Evolutionary conservation across 148 eudicot species (phyloP).

Genomic region (Simmondsia chinensis): DNA sequence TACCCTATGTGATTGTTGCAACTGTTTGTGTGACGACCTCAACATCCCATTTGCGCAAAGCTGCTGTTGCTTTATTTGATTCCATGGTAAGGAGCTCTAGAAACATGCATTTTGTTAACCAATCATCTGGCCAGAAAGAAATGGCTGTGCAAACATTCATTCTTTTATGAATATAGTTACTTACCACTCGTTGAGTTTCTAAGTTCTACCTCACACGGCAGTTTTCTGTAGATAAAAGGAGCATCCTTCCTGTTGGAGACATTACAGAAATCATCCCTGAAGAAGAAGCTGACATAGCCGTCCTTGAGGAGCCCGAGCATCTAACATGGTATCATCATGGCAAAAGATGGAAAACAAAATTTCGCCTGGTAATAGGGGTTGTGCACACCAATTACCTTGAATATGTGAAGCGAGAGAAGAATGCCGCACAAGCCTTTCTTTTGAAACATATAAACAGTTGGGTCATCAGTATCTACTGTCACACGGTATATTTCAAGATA

Average conservation of each 20-base stretch:
- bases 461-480: constrained; percentile 86
- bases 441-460: constrained; percentile 70
- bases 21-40: too few species aligned
- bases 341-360: constrained; percentile 85
- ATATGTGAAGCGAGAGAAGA: constrained; percentile 85
- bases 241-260: constrained; percentile 91
- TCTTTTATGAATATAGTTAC: too few species aligned
- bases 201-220: constrained; percentile 18
- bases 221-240: constrained; percentile 78
- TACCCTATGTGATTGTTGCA: too few species aligned
- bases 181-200: too few species aligned
- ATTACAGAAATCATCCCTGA: constrained; percentile 75
- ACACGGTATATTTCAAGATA: constrained; percentile 45
- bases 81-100: too few species aligned
- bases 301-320: constrained; percentile 99
- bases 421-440: constrained; percentile 59
- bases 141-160: too few species aligned
- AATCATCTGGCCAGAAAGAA: too few species aligned
- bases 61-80: too few species aligned
- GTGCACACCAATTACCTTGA: constrained; percentile 94
- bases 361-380: constrained; percentile 69
- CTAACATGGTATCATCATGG: constrained; percentile 99
- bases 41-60: too few species aligned
- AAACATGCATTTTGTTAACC: too few species aligned
- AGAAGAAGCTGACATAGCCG: constrained; percentile 91